These are phyloP conservation scores for Rutstroemia sp. DNA, from an alignment of 2,329 filamentous ascomycete species.

Conservation along the genomic window DNA sequence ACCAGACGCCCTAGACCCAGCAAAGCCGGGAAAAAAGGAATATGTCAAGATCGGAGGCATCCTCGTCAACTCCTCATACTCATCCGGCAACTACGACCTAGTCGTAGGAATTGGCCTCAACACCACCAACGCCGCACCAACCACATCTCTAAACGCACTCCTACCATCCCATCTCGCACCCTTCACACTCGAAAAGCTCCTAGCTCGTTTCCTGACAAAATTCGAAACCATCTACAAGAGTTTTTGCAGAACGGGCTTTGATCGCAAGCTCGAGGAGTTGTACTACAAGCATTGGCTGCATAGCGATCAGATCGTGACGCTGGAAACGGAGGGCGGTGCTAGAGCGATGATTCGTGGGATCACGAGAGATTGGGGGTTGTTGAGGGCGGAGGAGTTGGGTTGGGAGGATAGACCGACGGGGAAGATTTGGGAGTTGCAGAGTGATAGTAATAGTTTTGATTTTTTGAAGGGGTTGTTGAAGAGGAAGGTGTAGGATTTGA, in stretches of 20 bases:
- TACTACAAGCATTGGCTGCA: conserved; percentile 89
- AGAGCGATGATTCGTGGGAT: conserved; percentile 78
- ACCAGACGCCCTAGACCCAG: conserved; percentile 63
- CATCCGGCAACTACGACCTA: conserved; percentile 68
- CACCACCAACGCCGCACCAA: conserved; percentile 73
- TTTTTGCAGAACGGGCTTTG: conserved; percentile 73
- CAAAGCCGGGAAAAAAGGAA: conserved; percentile 37
- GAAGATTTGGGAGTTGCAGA: conserved; percentile 76
- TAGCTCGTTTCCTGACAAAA: conserved; percentile 70
- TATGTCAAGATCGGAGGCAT: conserved; percentile 94
- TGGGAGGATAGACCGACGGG: conserved; percentile 68
- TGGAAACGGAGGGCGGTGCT: conserved; percentile 73
- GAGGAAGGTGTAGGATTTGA: conserved; percentile 47
- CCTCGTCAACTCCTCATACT: conserved; percentile 81
- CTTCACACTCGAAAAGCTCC: conserved; percentile 69
- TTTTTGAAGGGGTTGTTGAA: conserved; percentile 86
- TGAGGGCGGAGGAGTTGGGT: conserved; percentile 77
- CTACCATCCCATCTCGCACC: conserved; percentile 44
- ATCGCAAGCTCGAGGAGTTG: conserved; percentile 58
- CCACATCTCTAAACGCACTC: conserved; percentile 75
- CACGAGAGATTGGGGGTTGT: conserved; percentile 81
- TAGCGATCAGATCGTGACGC: conserved; percentile 59
- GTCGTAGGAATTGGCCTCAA: conserved; percentile 86
- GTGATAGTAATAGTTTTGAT: conserved; percentile 97
- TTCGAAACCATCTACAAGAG: conserved; percentile 71